A percentile compares a stretch with the other conserved stretches of the same genome.
phyloP scores from a whole-genome alignment of 495 filamentous ascomycete genomes.

The Talaromyces liani region DNA sequence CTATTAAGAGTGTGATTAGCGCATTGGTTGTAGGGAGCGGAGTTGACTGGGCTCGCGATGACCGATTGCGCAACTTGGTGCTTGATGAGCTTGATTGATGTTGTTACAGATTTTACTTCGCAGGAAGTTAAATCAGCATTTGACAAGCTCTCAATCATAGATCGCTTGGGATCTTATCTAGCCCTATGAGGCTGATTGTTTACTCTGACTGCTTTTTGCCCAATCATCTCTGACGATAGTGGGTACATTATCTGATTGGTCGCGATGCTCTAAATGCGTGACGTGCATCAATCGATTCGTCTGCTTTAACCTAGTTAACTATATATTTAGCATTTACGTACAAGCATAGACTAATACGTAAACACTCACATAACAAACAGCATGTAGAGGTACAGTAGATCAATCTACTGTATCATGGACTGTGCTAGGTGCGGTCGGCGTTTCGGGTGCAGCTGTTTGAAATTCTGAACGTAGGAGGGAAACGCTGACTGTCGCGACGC shows the following conservation, averaged over 20 bases:
- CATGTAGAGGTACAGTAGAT: neutral
- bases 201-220: neutral
- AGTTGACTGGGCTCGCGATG: conserved; percentile 72
- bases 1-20: conserved; percentile 66
- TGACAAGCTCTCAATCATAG: neutral
- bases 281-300: neutral
- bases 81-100: conserved; percentile 47
- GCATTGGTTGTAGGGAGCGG: conserved; percentile 77
- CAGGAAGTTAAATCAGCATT: neutral
- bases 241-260: neutral
- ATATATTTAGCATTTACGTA: neutral
- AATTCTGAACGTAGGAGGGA: neutral
- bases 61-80: conserved; percentile 61
- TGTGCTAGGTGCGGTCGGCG: neutral
- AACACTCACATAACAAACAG: neutral
- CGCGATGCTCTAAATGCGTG: neutral
- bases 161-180: neutral
- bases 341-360: neutral
- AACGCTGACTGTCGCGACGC: neutral
- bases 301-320: too few species aligned
- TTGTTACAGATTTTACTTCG: neutral
- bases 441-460: neutral
- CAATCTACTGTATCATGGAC: neutral
- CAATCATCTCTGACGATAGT: neutral
- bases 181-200: neutral